Conservation (phyloP, 441 rosid species). For the Populus hybrid region DNA sequence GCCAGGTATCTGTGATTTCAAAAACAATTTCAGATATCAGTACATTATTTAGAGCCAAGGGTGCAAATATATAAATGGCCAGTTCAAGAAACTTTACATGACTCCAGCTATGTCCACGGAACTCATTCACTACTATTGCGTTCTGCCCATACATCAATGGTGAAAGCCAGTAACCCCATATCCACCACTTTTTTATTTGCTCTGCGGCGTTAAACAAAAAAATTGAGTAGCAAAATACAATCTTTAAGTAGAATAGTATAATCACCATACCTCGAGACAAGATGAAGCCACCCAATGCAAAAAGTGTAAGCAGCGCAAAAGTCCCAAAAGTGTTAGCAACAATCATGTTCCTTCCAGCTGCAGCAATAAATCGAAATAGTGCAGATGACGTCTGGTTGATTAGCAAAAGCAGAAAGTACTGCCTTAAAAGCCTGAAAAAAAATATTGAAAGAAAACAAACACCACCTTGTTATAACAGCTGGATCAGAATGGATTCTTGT, state of each 20-base stretch:
- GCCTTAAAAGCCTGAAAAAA: conserved; percentile 31
- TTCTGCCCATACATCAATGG: conserved; percentile 85
- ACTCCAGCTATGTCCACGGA: conserved; percentile 70
- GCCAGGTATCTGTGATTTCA: too few relatives aligned
- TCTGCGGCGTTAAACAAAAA: conserved; percentile 29
- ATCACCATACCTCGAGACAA: conserved; percentile 50
- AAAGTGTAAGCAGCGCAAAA: conserved; percentile 45
- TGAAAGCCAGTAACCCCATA: conserved; percentile 80
- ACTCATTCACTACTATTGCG: conserved; percentile 70
- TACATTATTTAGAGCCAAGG: too few relatives aligned
- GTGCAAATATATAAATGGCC: too few relatives aligned
- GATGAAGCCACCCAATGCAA: conserved; percentile 67
- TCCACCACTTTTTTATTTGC: conserved; percentile 69
- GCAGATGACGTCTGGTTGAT: conserved; percentile 70
- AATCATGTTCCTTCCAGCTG: conserved; percentile 59
- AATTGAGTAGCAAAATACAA: too few relatives aligned
- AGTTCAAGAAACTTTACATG: conserved; percentile 4
- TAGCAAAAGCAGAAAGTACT: conserved; percentile 49
- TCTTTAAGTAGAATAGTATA: too few relatives aligned
- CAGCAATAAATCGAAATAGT: conserved; percentile 59
- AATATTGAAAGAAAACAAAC: too few relatives aligned
- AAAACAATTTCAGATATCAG: too few relatives aligned
- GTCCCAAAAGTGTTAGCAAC: conserved; percentile 76
- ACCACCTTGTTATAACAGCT: too few relatives aligned
- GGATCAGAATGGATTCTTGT: too few relatives aligned